These are phyloP conservation scores for Flueggea neowawraea DNA, from an alignment of 441 rosid species.

Conservation along the genomic window DNA sequence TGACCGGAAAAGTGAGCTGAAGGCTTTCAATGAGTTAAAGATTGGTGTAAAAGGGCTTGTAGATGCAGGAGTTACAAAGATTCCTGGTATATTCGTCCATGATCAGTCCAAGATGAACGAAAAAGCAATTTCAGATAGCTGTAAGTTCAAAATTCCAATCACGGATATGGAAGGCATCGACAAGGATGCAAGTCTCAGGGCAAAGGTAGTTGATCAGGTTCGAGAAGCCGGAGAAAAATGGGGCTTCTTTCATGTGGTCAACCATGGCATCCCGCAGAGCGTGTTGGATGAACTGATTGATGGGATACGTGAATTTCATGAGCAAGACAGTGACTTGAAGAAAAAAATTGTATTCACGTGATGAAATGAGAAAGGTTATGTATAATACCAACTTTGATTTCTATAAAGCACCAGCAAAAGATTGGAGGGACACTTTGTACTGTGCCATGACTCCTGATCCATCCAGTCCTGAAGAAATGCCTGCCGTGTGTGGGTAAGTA, in stretches of 20 bases:
- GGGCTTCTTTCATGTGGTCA: constrained; percentile 27
- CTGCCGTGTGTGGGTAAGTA: background rate
- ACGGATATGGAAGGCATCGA: constrained; percentile 20
- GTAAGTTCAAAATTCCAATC: constrained; percentile 11
- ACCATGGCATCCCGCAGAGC: constrained; percentile 28
- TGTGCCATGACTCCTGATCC: constrained; percentile 37
- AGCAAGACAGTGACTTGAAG: constrained; percentile 35
- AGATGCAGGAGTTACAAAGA: constrained; percentile 24
- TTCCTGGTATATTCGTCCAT: constrained; percentile 26
- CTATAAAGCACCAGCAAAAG: constrained; percentile 27
- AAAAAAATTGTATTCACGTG: constrained; percentile 30
- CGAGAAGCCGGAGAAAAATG: constrained; percentile 8
- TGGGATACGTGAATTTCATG: constrained; percentile 32
- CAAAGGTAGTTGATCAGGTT: background rate
- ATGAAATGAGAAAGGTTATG: constrained; percentile 16
- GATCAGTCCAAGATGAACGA: background rate
- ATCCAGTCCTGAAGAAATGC: constrained; percentile 32
- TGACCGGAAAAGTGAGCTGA: constrained; percentile 31
- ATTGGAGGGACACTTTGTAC: constrained; percentile 46
- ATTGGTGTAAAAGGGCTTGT: constrained; percentile 47
- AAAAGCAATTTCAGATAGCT: background rate
- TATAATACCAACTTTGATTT: constrained; percentile 43
- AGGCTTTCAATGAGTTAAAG: constrained; percentile 42
- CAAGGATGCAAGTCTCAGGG: background rate
- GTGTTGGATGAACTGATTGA: constrained; percentile 31